A percentile compares a stretch with the other conserved stretches of the same genome.
Evolutionary conservation across 106 monocot species (phyloP).

Genomic region (Acanthochlamys bracteata): DNA sequence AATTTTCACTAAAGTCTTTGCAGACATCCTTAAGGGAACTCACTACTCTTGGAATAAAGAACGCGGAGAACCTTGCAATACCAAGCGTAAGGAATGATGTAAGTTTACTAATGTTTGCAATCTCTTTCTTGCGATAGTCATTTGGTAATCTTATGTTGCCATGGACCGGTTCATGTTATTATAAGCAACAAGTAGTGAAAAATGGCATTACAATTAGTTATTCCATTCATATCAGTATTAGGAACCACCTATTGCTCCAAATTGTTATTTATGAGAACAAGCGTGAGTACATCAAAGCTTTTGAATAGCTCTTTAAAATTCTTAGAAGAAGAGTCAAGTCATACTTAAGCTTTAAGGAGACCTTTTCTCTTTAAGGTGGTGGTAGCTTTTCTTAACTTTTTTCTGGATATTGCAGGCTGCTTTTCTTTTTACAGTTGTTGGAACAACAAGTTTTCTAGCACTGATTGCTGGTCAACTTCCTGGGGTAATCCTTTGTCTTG

Average conservation of each 20-base stretch:
- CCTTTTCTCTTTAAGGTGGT: background rate
- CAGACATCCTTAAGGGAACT: slow-evolving; percentile 90
- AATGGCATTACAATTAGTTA: too few species aligned
- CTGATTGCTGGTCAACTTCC: slow-evolving; percentile 90
- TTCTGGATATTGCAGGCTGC: slow-evolving; percentile 56
- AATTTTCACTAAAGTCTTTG: slow-evolving; percentile 12
- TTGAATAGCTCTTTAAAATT: too few species aligned
- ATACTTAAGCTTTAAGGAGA: background rate
- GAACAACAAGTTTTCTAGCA: slow-evolving; percentile 80
- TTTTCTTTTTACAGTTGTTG: slow-evolving; percentile 92
- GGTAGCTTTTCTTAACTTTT: background rate
- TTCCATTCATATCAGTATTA: too few species aligned
- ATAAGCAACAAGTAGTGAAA: too few species aligned
- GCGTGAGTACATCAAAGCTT: too few species aligned
- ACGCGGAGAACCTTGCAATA: slow-evolving; percentile 91
- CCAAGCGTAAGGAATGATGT: slow-evolving; percentile 98
- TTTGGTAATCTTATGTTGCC: background rate
- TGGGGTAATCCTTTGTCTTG: slow-evolving; percentile 41
- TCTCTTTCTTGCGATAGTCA: background rate
- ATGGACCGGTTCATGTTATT: too few species aligned
- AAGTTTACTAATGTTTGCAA: slow-evolving; percentile 13
- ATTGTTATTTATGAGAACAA: too few species aligned
- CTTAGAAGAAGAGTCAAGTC: too few species aligned
- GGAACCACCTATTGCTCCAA: too few species aligned
- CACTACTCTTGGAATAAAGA: slow-evolving; percentile 86